Evolutionary conservation across 139 green algal species (phyloP).

Genomic region (Chlamydomonas incerta): DNA sequence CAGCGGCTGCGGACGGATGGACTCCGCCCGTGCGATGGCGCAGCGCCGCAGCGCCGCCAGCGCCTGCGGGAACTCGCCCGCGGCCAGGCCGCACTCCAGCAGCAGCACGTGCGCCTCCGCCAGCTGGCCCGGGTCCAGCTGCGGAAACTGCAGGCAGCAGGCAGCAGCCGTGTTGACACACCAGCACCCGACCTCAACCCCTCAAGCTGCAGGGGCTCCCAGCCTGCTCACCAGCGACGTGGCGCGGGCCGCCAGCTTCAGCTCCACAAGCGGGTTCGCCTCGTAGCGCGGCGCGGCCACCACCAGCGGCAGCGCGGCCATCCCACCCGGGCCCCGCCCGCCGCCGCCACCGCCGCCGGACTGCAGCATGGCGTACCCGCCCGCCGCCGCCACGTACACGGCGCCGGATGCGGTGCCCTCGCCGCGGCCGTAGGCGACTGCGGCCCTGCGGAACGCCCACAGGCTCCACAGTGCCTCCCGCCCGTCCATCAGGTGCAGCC

Average conservation of each 20-base stretch:
- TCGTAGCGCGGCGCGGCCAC: not conserved
- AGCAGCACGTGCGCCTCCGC: conserved; percentile 11
- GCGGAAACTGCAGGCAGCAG: not conserved
- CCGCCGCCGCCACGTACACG: not conserved
- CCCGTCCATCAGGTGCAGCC: conserved; percentile 20
- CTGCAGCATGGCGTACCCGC: not conserved
- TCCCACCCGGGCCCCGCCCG: not conserved
- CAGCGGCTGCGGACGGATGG: conserved; percentile 20
- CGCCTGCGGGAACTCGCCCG: not conserved
- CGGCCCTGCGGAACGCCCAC: conserved; percentile 24
- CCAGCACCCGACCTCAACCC: not conserved
- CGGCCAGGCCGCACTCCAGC: conserved; percentile 3
- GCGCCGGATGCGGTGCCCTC: not conserved
- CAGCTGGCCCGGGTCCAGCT: conserved; percentile 20
- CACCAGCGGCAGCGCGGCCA: not conserved
- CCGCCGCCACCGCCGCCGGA: not conserved
- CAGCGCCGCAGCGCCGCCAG: conserved; percentile 6
- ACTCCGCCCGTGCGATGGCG: not conserved
- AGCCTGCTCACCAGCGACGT: not conserved
- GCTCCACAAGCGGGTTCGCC: conserved; percentile 20
- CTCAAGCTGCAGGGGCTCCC: too few relatives aligned
- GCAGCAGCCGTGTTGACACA: too few relatives aligned
- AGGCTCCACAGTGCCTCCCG: conserved; percentile 28
- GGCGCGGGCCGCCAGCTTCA: conserved; percentile 16
- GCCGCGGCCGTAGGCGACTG: not conserved